Evolutionary conservation across 179 eudicot species (phyloP).

Genomic region (Nepenthes alata): DNA sequence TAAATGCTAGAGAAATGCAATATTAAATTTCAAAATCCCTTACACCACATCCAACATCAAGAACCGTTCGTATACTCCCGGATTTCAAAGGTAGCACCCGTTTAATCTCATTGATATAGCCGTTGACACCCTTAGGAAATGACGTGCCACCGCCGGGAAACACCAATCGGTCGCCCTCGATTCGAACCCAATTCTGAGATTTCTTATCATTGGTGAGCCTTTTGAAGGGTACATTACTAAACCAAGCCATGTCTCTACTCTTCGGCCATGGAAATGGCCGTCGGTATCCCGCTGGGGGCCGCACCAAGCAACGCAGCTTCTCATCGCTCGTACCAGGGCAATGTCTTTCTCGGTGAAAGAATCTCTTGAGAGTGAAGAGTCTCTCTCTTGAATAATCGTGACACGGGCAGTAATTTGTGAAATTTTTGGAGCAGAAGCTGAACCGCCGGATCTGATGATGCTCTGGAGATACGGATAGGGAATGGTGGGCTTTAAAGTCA

Average conservation of each 20-base stretch:
- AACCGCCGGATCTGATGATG: slow-evolving; percentile 5
- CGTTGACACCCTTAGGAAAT: slow-evolving; percentile 40
- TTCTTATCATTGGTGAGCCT: slow-evolving; percentile 27
- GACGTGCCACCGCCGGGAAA: slow-evolving; percentile 72
- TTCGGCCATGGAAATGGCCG: slow-evolving; percentile 41
- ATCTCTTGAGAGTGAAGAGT: slow-evolving; percentile 8
- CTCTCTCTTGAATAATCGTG: slow-evolving; percentile 25
- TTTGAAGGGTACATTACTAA: slow-evolving; percentile 36
- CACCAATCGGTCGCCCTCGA: slow-evolving; percentile 30
- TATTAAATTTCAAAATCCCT: neutral
- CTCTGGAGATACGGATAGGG: neutral
- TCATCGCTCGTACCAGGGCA: slow-evolving; percentile 25
- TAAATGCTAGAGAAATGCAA: neutral
- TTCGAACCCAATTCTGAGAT: slow-evolving; percentile 48
- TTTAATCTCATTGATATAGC: slow-evolving; percentile 25
- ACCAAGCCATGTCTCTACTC: slow-evolving; percentile 48
- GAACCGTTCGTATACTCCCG: slow-evolving; percentile 41
- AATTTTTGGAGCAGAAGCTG: slow-evolving; percentile 31
- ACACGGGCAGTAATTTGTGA: slow-evolving; percentile 52
- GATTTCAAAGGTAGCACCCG: slow-evolving; percentile 33
- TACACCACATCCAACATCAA: slow-evolving; percentile 73
- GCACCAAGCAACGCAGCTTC: slow-evolving; percentile 31
- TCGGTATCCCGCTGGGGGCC: slow-evolving; percentile 27
- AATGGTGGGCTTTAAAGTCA: slow-evolving; percentile 22
- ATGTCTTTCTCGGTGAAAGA: slow-evolving; percentile 40